phyloP scores from a whole-genome alignment of 768 basidiomycete genomes.

The Pleurotus citrinopileatus region DNA sequence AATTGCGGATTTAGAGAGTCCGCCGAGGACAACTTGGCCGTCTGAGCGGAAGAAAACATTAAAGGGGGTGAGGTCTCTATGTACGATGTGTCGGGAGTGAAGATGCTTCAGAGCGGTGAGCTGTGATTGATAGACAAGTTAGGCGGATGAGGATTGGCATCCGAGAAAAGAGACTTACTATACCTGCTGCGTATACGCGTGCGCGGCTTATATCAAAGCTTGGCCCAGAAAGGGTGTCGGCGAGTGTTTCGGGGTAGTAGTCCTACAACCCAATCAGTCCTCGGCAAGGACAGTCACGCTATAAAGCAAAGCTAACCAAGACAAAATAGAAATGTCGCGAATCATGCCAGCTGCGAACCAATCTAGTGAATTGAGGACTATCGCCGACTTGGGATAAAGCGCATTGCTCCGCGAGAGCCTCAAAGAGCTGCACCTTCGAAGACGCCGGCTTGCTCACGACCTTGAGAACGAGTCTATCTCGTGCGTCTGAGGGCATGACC shows the following conservation, averaged over 20 bases:
- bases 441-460: conserved; percentile 1
- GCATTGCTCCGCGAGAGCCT: neutral
- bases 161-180: neutral
- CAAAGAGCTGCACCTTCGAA: neutral
- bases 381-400: neutral
- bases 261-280: neutral
- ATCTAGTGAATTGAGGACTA: neutral
- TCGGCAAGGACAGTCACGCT: neutral
- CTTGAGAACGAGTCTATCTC: neutral
- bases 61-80: conserved; percentile 1
- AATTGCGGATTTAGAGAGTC: neutral
- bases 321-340: neutral
- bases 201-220: conserved; percentile 1
- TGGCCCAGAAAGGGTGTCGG: neutral
- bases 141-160: neutral
- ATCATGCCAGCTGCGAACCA: conserved; percentile 8
- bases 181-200: conserved; percentile 2
- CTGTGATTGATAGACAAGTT: neutral
- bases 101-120: neutral
- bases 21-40: conserved; percentile 5
- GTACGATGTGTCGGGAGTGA: neutral
- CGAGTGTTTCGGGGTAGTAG: conserved; percentile 1
- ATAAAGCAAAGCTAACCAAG: neutral
- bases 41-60: conserved; percentile 7
- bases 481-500: neutral